Evolutionary conservation across 139 green algal species (phyloP).

Genomic region (Chlorella sp.): DNA sequence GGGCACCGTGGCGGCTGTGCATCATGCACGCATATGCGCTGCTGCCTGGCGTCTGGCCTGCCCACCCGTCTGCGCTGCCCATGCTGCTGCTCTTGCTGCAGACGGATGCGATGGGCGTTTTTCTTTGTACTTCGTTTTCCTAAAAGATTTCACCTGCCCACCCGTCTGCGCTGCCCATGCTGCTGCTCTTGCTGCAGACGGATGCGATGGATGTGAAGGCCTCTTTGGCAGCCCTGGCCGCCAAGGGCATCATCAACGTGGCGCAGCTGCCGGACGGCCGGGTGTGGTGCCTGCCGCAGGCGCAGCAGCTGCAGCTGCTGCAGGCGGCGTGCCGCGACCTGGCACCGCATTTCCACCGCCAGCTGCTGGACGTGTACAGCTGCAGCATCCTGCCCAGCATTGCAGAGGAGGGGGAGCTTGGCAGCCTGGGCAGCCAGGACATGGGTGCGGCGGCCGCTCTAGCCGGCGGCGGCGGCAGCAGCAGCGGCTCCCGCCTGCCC

Average conservation of each 20-base stretch:
- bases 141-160: too few relatives aligned
- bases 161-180: too few relatives aligned
- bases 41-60: too few relatives aligned
- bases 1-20: too few relatives aligned
- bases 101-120: too few relatives aligned
- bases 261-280: conserved; percentile 46
- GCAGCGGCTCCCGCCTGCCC: background rate
- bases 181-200: background rate
- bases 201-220: conserved; percentile 23
- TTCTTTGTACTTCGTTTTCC: too few relatives aligned
- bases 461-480: background rate
- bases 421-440: background rate
- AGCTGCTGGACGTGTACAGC: conserved; percentile 37
- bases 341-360: conserved; percentile 35
- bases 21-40: too few relatives aligned
- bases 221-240: conserved; percentile 30
- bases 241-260: conserved; percentile 45
- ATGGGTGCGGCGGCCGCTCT: background rate
- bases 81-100: too few relatives aligned
- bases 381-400: background rate
- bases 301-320: conserved; percentile 41
- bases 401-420: background rate
- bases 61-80: too few relatives aligned
- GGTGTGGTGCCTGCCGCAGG: conserved; percentile 56
- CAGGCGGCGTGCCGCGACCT: conserved; percentile 45